Conservation (phyloP, 2,329 filamentous ascomycete species). For the Escovopsis sp. region DNA sequence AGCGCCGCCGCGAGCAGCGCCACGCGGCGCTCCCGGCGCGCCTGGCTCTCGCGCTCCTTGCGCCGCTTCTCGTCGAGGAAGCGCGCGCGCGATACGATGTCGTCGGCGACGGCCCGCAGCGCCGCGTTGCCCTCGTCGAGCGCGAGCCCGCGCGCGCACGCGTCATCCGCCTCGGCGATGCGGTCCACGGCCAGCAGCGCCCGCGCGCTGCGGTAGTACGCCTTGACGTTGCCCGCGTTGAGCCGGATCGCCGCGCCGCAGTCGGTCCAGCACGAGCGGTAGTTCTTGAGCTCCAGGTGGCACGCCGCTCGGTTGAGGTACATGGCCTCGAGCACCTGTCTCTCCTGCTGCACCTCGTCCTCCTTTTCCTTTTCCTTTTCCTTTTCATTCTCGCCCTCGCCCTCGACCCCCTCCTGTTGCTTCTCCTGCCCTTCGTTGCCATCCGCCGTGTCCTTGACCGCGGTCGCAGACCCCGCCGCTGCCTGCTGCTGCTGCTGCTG, state of each 20-base stretch:
- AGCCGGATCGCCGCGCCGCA: constrained; percentile 66
- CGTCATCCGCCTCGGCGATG: constrained; percentile 65
- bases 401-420: no score
- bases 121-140: constrained; percentile 58
- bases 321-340: constrained; percentile 55
- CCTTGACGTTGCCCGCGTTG: constrained; percentile 74
- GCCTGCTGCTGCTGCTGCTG: no score
- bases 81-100: constrained; percentile 46
- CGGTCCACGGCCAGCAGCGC: constrained; percentile 71
- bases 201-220: constrained; percentile 69
- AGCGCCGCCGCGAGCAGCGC: constrained; percentile 51
- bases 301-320: constrained; percentile 82
- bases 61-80: constrained; percentile 39
- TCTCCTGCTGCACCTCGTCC: constrained; percentile 46
- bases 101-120: constrained; percentile 44
- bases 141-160: constrained; percentile 56
- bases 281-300: constrained; percentile 79
- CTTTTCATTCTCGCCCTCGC: no score
- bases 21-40: constrained; percentile 39
- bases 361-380: constrained; percentile 15
- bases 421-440: no score
- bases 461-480: no score
- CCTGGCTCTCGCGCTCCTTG: constrained; percentile 40
- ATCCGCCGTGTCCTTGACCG: no score
- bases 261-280: constrained; percentile 72